Evolutionary conservation across 495 filamentous ascomycete species (phyloP), one percentile per base, ranked within the genome.

Genomic region (Hypoxylon fuscum): DNA sequence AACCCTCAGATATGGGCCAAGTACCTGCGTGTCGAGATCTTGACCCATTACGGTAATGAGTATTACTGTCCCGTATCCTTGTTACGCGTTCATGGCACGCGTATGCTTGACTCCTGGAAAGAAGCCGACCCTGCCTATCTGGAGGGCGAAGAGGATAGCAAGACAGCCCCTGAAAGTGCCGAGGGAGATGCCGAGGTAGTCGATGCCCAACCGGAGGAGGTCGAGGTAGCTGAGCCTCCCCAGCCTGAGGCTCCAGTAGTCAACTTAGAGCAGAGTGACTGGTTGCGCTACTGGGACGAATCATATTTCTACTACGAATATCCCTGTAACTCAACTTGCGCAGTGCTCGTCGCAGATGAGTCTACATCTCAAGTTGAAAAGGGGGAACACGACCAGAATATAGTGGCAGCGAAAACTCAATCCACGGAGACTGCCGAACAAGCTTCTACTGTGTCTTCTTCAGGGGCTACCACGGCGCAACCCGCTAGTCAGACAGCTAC

Each of bases 1-100:
- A 93, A 97, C 68, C 93, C 95, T 32, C 85, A 92, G 50, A 97
- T 98, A 41, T 98, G 95, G 89, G 93, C 95, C 51, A 85, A 93
- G 54, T 98, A 98, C 74, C 70, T 98, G 21, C 84, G 90, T 29
- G 84, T 98, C 59, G 95, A 98, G 75, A 92, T 97, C 61, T 75
- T 98, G 56, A 92, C 83, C 5, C 95, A 98, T 71, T 98, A 94
- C 76, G 95, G 95, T 10, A 91, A 92, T 68, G 95, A 98, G 70
- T 98, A 90, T 71, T 98, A 94, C 75, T 98, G 95, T 61, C 95
- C 95, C 2, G 75, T 98, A 31, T 96, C 92, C 66, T 75, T 98
- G 15, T 79, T 98, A 27, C 86, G 95, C 42, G 89, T 97, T 9
- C 95, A 98, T 75, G 95, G 95, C 11, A 96, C 91, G 22, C 92